These are phyloP conservation scores for Epichloe festucae DNA, from an alignment of 2,329 filamentous ascomycete genomes.

Conservation along the genomic window DNA sequence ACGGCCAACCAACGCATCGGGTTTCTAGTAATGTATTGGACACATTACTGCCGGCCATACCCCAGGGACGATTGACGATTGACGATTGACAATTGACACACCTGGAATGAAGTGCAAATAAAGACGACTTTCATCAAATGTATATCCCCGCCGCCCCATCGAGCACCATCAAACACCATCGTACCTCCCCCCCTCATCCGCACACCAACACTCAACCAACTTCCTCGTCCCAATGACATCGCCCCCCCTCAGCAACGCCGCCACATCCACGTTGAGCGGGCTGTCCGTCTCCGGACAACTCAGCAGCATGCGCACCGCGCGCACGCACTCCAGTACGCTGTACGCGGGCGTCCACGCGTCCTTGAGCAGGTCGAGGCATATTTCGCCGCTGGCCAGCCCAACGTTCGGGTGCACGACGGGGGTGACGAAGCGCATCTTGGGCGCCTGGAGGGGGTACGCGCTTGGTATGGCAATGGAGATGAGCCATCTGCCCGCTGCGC, in stretches of 20 bases:
- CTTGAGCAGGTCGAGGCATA: constrained; percentile 79
- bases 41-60: no score
- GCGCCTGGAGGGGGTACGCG: constrained; percentile 68
- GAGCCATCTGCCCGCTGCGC: constrained; percentile 62
- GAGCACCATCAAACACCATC: constrained; percentile 18
- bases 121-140: neutral
- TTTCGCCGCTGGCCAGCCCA: constrained; percentile 61
- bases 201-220: constrained; percentile 60
- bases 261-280: constrained; percentile 69
- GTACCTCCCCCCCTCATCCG: constrained; percentile 23
- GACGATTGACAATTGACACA: no score
- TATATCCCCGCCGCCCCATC: neutral
- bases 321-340: constrained; percentile 61
- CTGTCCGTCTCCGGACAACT: constrained; percentile 55
- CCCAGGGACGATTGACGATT: no score
- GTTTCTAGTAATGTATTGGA: no score
- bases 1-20: no score
- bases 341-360: constrained; percentile 77
- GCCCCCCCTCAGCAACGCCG: constrained; percentile 55
- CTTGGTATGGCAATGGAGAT: constrained; percentile 63
- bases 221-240: constrained; percentile 55
- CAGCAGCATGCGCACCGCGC: constrained; percentile 56
- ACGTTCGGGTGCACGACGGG: constrained; percentile 77
- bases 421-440: constrained; percentile 69
- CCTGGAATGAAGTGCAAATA: no score